Evolutionary conservation across 306 rosid genomes (phyloP), one percentile per base, ranked within the genome.

Genomic region (Crataegus laevigata): DNA sequence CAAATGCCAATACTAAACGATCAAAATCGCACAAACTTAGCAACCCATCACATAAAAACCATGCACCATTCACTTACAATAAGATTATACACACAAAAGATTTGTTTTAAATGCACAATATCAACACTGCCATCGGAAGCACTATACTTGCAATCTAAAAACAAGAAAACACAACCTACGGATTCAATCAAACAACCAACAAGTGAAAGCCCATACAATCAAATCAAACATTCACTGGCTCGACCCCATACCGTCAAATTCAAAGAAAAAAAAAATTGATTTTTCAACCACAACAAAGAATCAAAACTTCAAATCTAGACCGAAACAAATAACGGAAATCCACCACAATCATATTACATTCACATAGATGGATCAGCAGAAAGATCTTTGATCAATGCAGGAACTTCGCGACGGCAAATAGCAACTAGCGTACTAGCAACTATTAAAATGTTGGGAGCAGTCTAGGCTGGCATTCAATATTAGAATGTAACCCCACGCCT

Each of bases 401-500:
- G 87, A 91, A 63, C 82, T 85, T 19, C 21, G 74, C 30, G 79
- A 7, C 34, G 74, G 87, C 63, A 74, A 85, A 34, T 21, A 30
- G 66, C 30, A 17, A 28, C 11, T 22, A 65, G 54, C 61, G 51
- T 45, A 69, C 71, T 75, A 32, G 68, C 5, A 26, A 5, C 6
- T 3, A 55, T 1, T 18, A 36, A 15, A 50, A 50, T 92, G 91
- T 89, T 17, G 90, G 91, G 88, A 78, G 91, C 84, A 91, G 89
- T 90, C 93, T 94, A 91, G 93, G 68, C 82, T 68, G 61, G 15
- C 84, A 94, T 82, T 84, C 97, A 84, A 94, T 90, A 78, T 79
- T 94, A 92, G 96, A 89, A 90, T 89, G 96, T 82, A 92, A 86
- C 86, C 96, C 97, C 96, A 86, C 87, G 96, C 96, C 96, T 91